These are phyloP conservation scores for Populus nigra DNA, from an alignment of 345 rosid species.

Conservation along the genomic window DNA sequence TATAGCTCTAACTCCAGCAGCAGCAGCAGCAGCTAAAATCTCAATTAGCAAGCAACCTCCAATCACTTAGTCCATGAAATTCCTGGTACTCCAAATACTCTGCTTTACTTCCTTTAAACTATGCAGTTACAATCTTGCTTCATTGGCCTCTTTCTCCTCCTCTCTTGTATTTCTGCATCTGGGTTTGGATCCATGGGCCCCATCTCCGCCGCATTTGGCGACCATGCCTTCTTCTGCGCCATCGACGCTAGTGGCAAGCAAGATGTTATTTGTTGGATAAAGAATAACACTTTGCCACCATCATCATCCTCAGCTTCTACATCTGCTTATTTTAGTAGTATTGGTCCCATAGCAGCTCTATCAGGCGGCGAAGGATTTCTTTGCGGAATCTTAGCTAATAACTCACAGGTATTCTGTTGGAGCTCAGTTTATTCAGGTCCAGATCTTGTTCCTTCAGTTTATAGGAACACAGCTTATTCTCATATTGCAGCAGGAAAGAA, in stretches of 20 bases:
- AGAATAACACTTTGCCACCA: conserved; percentile 44
- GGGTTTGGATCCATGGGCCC: conserved; percentile 87
- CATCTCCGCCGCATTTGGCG: conserved; percentile 75
- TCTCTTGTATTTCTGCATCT: conserved; percentile 35
- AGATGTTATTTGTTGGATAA: conserved; percentile 75
- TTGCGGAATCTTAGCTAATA: conserved; percentile 71
- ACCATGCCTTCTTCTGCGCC: conserved; percentile 88
- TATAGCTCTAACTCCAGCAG: not conserved
- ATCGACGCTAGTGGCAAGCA: conserved; percentile 88
- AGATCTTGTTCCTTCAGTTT: conserved; percentile 65
- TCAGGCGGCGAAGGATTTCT: conserved; percentile 79
- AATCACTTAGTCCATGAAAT: conserved; percentile 10
- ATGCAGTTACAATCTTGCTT: conserved; percentile 22
- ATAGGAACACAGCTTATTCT: conserved; percentile 56
- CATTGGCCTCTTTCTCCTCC: conserved; percentile 25
- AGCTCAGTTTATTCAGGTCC: conserved; percentile 42
- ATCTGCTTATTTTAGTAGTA: conserved; percentile 27
- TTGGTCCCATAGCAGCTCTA: conserved; percentile 63
- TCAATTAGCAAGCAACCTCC: not conserved
- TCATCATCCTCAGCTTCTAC: conserved; percentile 26
- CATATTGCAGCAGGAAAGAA: conserved; percentile 76
- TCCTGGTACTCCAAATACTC: not conserved
- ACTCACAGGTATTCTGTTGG: conserved; percentile 70
- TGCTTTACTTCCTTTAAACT: conserved; percentile 10
- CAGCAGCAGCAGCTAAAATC: not conserved